Conservation (phyloP, 2,329 filamentous ascomycete species). For the Xylaria sp. region DNA sequence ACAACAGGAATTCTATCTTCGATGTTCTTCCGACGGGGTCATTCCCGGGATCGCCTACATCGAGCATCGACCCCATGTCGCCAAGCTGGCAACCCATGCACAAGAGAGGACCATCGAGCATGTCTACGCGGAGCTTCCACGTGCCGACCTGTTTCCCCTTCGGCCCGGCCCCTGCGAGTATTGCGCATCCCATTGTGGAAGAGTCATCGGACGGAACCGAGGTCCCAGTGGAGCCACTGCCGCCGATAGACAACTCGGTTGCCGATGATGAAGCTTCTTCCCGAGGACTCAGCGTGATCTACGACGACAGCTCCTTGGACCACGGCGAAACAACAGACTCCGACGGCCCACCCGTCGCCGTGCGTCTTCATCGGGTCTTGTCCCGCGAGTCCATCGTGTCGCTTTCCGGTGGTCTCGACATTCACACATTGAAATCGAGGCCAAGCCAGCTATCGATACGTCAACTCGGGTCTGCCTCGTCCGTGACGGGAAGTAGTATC, state of each 20-base stretch:
- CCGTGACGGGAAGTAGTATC: constrained; percentile 67
- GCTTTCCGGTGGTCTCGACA: constrained; percentile 86
- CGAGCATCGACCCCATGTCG: constrained; percentile 75
- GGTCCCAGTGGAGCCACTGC: constrained; percentile 46
- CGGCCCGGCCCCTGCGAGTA: constrained; percentile 36
- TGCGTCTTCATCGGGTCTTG: constrained; percentile 68
- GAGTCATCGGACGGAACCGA: constrained; percentile 49
- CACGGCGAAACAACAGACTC: constrained; percentile 45
- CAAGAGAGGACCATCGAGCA: constrained; percentile 65
- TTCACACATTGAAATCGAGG: constrained; percentile 80
- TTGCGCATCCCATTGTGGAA: constrained; percentile 44
- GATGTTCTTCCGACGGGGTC: constrained; percentile 77
- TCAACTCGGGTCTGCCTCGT: constrained; percentile 62
- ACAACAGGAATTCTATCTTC: constrained; percentile 79
- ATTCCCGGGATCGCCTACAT: constrained; percentile 83
- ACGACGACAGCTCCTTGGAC: constrained; percentile 46
- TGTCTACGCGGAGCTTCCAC: constrained; percentile 62
- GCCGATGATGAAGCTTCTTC: constrained; percentile 46
- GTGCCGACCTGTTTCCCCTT: constrained; percentile 44
- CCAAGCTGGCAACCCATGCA: constrained; percentile 64
- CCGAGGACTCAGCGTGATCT: constrained; percentile 32
- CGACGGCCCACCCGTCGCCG: constrained; percentile 53
- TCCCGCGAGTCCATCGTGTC: constrained; percentile 94
- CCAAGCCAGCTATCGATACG: constrained; percentile 77
- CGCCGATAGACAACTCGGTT: constrained; percentile 51